Conservation (phyloP, 495 filamentous ascomycete genomes). For the Chaetomium fimeti region DNA sequence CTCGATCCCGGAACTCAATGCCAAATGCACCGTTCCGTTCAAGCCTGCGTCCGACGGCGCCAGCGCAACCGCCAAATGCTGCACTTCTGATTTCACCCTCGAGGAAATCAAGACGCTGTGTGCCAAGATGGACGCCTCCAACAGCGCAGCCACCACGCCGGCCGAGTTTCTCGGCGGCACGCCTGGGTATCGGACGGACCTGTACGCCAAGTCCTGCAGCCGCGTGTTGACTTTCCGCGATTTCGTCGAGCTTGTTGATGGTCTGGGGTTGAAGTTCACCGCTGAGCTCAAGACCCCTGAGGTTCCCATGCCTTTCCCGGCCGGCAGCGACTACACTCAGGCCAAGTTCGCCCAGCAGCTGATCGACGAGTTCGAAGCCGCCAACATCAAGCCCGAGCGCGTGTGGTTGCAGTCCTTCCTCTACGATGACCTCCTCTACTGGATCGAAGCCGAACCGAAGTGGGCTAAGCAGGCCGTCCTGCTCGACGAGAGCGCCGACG, state of each 20-base stretch:
- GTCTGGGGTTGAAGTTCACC: slow-evolving; percentile 55
- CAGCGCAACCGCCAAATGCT: slow-evolving; percentile 55
- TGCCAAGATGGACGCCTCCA: slow-evolving; percentile 61
- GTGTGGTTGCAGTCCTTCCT: slow-evolving; percentile 62
- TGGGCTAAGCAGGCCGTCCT: slow-evolving; percentile 59
- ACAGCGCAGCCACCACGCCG: slow-evolving; percentile 52
- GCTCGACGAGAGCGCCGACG: slow-evolving; percentile 57
- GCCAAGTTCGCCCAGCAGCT: slow-evolving; percentile 57
- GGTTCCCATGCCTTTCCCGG: slow-evolving; percentile 61
- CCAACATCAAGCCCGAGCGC: slow-evolving; percentile 52
- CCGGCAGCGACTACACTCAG: slow-evolving; percentile 53
- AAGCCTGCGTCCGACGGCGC: slow-evolving; percentile 43
- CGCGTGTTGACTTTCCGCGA: slow-evolving; percentile 53
- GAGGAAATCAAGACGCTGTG: slow-evolving; percentile 60
- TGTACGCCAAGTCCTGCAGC: slow-evolving; percentile 56
- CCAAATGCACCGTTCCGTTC: slow-evolving; percentile 62
- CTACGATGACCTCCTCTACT: slow-evolving; percentile 60
- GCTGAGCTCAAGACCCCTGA: slow-evolving; percentile 61
- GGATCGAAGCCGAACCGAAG: slow-evolving; percentile 55
- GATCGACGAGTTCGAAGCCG: slow-evolving; percentile 56
- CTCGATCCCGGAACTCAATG: slow-evolving; percentile 51
- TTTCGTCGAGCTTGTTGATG: slow-evolving; percentile 54
- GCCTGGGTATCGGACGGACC: slow-evolving; percentile 55
- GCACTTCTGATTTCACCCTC: slow-evolving; percentile 62
- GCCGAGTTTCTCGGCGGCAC: slow-evolving; percentile 54